Base-by-base conservation (phyloP, 139 green algal species). In the Cymbomonas tetramitiformis region DNA sequence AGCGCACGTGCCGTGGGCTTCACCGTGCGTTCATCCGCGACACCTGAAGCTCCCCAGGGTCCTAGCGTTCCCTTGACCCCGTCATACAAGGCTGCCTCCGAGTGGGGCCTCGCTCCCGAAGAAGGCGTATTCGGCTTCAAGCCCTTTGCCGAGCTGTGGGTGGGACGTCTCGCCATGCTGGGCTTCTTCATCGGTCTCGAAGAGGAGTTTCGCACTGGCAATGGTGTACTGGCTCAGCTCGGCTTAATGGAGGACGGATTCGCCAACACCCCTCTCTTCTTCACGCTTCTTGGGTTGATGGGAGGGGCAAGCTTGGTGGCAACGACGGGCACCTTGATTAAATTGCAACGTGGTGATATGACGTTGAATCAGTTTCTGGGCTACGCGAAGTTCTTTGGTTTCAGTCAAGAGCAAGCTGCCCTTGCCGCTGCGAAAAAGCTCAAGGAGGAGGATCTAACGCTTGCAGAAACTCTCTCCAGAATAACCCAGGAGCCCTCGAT, bases 51-150 rank as follows among this genome's bases (percentile, higher is more conserved):
- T n/a, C n/a, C n/a, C n/a, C n/a, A n/a, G n/a, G n/a, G n/a, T n/a
- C n/a, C n/a, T n/a, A n/a, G n/a, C n/a, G n/a, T n/a, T n/a, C n/a
- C n/a, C n/a, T n/a, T n/a, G n/a, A n/a, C n/a, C n/a, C n/a, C n/a
- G n/a, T n/a, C n/a, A n/a, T n/a, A n/a, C n/a, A n/a, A n/a, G n/a
- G n/a, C n/a, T n/a, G 41, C 41, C 6, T 23, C 21, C 41, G 29
- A 50, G 41, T 21, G 21, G 5, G 41, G 41, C 41, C 29, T 50
- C 41, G 41, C 26, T 9, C 26, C 41, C 21, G 29, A 23, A 9
- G 50, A 58, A 32, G 50, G 50, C 50, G 31, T 46, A 18, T 40
- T 38, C 50, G 50, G 50, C n/a, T 61, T 61, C 53, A 61, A 12
- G 10, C 33, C 53, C 23, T 51, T 49, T 38, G 34, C 18, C 6